Evolutionary conservation across 495 filamentous ascomycete genomes (phyloP), one percentile per base, ranked within the genome.

Genomic region (Staphylotrichum tortipilum): DNA sequence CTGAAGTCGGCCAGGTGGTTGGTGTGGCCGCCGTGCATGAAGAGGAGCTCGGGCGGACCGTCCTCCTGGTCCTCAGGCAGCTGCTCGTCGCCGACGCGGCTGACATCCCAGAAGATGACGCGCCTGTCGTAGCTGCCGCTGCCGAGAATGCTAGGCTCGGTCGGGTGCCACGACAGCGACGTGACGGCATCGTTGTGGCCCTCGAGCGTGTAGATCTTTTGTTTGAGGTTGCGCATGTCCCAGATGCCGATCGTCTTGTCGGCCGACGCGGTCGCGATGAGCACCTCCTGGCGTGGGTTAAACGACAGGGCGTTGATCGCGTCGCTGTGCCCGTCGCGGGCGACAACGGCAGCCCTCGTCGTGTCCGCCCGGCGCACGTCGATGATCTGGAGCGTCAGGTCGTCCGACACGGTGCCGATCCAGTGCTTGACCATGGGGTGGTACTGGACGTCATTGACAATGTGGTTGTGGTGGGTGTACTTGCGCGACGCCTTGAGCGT

Each of bases 1-100:
- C 83, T 89, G 58, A 99, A 97, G 67, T 99, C 94, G 9, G 86
- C 85, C 34, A 99, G 82, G 47, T 90, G 84, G 63, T 95, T 95
- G 14, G 91, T 99, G 69, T 97, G 94, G 19, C 94, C 94, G 50
- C 92, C 94, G 58, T 99, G 94, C 92, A 99, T 99, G 65, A 99
- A 99, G 12, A 95, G 71, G 85, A 99, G 75, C 65, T 99, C 94
- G 34, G 94, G 92, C 8, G 89, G 87, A 1, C 94, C 94, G 65
- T 99, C 94, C 55, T 97, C 94, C n/a, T 80, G 80, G 67, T 99
- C 94, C 48, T 97, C 94, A 0, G 88, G 86, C 7, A 82, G 84
- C 68, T 97, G 94, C 69, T 99, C 94, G 56, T 94, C 88, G 19
- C 94, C 94, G 30, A 90, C 82, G 47, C 81, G 78, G 66, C 86